These are phyloP conservation scores for Coemansia sp. DNA, from an alignment of 192 early-diverging fungal species.

Conservation along the genomic window DNA sequence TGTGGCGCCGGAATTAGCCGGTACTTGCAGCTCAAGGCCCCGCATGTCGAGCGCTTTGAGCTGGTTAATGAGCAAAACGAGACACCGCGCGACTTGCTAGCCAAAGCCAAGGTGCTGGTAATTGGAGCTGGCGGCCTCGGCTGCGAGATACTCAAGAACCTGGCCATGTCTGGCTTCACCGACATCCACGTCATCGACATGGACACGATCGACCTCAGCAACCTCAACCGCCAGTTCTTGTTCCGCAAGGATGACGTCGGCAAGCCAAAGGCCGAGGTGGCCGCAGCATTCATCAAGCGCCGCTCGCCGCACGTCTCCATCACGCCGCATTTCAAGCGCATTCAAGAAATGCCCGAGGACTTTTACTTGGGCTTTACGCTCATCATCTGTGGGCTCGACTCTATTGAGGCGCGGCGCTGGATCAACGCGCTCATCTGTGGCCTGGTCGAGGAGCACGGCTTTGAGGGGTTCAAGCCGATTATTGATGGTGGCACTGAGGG, in stretches of 20 bases:
- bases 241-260: conserved; percentile 80
- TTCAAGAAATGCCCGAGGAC: conserved; percentile 96
- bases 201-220: conserved; percentile 87
- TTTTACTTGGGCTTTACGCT: conserved; percentile 89
- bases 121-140: conserved; percentile 87
- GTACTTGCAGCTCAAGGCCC: conserved; percentile 46
- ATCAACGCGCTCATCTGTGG: conserved; percentile 89
- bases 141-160: conserved; percentile 84
- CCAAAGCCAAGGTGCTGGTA: conserved; percentile 71
- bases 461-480: conserved; percentile 79
- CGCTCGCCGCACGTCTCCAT: conserved; percentile 70
- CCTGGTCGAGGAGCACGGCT: conserved; percentile 76
- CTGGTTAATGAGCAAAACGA: conserved; percentile 47
- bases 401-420: conserved; percentile 95
- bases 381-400: conserved; percentile 94
- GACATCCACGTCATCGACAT: conserved; percentile 88
- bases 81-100: conserved; percentile 52
- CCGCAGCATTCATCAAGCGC: conserved; percentile 74
- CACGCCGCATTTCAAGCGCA: conserved; percentile 84
- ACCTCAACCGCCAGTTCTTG: conserved; percentile 84
- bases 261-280: conserved; percentile 76
- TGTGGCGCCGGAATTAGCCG: conserved; percentile 38
- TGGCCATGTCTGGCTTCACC: conserved; percentile 78
- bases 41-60: conserved; percentile 52
- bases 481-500: conserved; percentile 98